A percentile compares a stretch with the other conserved stretches of the same genome.
These are phyloP conservation scores for Physcomitrellopsis africana DNA, from an alignment of 225 moss, liverwort and hornwort species.

Conservation along the genomic window DNA sequence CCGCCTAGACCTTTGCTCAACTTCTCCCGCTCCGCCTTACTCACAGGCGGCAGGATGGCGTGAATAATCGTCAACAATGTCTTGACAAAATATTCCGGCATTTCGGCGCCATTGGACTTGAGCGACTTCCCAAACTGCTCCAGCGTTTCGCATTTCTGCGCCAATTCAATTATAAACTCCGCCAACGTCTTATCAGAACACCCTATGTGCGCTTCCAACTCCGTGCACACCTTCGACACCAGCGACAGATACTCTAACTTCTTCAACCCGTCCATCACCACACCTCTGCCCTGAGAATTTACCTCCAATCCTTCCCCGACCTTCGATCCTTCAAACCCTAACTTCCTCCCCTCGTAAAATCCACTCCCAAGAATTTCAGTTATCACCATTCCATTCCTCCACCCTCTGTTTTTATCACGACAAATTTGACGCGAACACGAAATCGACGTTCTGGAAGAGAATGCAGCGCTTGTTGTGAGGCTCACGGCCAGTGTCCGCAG, in stretches of 20 bases:
- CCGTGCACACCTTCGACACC: constrained; percentile 90
- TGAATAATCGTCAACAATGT: constrained; percentile 86
- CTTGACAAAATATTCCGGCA: constrained; percentile 93
- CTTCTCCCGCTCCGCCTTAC: constrained; percentile 51
- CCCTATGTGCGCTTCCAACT: constrained; percentile 86
- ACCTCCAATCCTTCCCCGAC: too few species aligned
- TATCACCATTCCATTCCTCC: too few species aligned
- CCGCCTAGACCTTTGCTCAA: constrained; percentile 53
- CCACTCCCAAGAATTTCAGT: too few species aligned
- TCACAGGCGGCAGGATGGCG: constrained; percentile 82
- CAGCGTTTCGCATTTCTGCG: constrained; percentile 73
- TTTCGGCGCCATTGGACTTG: constrained; percentile 80
- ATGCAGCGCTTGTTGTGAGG: too few species aligned
- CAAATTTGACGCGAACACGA: too few species aligned
- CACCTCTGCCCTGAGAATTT: not conserved
- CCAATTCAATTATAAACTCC: constrained; percentile 87
- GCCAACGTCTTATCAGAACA: constrained; percentile 84
- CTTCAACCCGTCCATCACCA: constrained; percentile 78
- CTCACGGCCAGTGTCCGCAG: too few species aligned
- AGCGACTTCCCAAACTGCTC: constrained; percentile 67
- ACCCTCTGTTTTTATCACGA: too few species aligned
- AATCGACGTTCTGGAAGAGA: too few species aligned
- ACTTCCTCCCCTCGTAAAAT: not conserved
- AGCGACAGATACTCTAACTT: constrained; percentile 86
- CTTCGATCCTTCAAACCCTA: constrained; percentile 25